These are phyloP conservation scores for Malassezia furfur DNA, from an alignment of 1,284 basidiomycete genomes.

Conservation along the genomic window DNA sequence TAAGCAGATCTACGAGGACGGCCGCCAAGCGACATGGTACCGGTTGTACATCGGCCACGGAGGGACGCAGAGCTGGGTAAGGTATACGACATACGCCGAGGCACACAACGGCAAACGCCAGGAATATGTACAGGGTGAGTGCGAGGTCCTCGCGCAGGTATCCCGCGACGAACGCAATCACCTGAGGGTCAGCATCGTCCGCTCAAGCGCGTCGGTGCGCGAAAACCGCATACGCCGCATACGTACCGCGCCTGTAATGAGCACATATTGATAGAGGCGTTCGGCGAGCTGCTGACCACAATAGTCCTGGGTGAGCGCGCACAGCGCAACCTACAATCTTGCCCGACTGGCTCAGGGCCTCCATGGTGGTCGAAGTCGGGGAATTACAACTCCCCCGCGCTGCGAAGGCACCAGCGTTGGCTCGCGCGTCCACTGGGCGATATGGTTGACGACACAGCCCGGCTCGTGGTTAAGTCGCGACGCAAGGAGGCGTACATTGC, in stretches of 20 bases:
- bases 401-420: background rate
- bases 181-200: background rate
- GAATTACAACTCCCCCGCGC: constrained; percentile 2
- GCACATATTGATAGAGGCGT: background rate
- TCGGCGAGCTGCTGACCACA: constrained; percentile 2
- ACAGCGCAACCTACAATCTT: constrained; percentile 8
- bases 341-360: background rate
- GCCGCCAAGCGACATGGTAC: constrained; percentile 8
- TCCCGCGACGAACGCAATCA: constrained; percentile 4
- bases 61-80: constrained; percentile 12
- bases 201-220: background rate
- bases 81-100: constrained; percentile 1
- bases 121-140: background rate
- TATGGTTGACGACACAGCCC: constrained; percentile 5
- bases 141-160: constrained; percentile 9
- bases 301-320: constrained; percentile 10
- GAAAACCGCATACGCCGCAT: background rate
- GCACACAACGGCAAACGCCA: background rate
- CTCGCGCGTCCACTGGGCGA: background rate
- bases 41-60: constrained; percentile 16
- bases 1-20: constrained; percentile 1
- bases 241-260: constrained; percentile 10
- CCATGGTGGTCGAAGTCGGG: constrained; percentile 1
- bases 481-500: constrained; percentile 34
- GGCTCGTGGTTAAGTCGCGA: constrained; percentile 25